A percentile compares a stretch with the other conserved stretches of the same genome.
phyloP scores from a whole-genome alignment of 306 rosid genomes.

The Ziziphus jujuba region DNA sequence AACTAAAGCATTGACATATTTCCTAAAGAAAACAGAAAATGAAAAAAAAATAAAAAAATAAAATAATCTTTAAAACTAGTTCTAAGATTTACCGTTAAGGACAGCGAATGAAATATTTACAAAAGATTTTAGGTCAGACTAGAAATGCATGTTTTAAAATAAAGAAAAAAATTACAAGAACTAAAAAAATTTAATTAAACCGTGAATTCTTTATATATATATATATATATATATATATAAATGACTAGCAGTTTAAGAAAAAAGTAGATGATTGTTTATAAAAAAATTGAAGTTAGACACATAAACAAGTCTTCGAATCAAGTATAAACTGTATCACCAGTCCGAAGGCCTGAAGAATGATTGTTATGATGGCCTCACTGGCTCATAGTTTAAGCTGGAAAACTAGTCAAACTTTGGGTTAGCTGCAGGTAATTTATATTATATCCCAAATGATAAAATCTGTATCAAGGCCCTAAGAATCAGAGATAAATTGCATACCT shows the following conservation, averaged over 20 bases:
- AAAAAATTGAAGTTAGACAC: neutral
- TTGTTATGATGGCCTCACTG: constrained; percentile 19
- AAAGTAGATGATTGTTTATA: neutral
- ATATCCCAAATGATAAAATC: constrained; percentile 25
- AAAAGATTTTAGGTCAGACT: neutral
- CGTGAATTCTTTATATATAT: too few relatives aligned
- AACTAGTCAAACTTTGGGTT: constrained; percentile 5
- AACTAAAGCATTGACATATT: too few relatives aligned
- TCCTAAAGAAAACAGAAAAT: too few relatives aligned
- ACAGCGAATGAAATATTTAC: neutral
- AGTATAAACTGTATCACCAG: constrained; percentile 1
- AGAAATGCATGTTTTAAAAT: neutral
- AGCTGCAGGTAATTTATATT: constrained; percentile 6
- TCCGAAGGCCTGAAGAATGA: constrained; percentile 1
- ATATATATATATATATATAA: too few relatives aligned
- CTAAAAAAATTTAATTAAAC: neutral
- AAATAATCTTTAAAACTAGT: neutral
- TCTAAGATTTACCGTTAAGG: neutral
- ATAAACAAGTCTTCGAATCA: neutral
- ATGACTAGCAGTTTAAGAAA: neutral
- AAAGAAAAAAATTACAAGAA: neutral
- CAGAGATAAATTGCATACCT: constrained; percentile 34
- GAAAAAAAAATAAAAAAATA: too few relatives aligned
- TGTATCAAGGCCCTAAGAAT: constrained; percentile 17
- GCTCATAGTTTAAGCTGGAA: constrained; percentile 23